These are phyloP conservation scores for Cytospora leucostoma DNA, from an alignment of 2,329 filamentous ascomycete genomes.

Conservation along the genomic window DNA sequence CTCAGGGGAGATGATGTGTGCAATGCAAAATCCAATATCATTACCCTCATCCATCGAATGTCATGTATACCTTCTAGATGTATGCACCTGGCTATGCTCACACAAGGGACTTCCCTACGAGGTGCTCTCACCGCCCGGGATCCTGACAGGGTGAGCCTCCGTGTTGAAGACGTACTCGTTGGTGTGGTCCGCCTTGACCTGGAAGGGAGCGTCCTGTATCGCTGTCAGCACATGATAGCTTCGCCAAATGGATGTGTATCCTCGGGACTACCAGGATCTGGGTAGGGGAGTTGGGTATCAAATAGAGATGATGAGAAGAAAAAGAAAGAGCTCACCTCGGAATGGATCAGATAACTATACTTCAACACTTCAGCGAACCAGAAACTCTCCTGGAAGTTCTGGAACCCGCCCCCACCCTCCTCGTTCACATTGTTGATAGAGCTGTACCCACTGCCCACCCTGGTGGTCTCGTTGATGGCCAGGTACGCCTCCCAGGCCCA, in stretches of 20 bases:
- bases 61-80: background rate
- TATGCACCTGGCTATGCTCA: background rate
- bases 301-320: background rate
- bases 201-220: conserved; percentile 53
- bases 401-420: conserved; percentile 58
- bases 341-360: conserved; percentile 75
- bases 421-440: conserved; percentile 67
- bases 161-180: conserved; percentile 55
- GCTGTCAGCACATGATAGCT: conserved; percentile 26
- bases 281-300: background rate
- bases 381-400: conserved; percentile 82
- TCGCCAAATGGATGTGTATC: background rate
- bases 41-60: background rate
- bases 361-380: conserved; percentile 87
- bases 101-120: too few species aligned
- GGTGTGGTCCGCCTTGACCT: conserved; percentile 47
- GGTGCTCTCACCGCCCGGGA: conserved; percentile 28
- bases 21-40: background rate
- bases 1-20: background rate
- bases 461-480: conserved; percentile 64
- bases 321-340: conserved; percentile 38
- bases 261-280: background rate
- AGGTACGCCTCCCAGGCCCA: conserved; percentile 81
- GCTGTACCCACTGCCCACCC: conserved; percentile 67
- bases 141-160: conserved; percentile 48